Conservation (phyloP, 495 filamentous ascomycete genomes). For the Podospora pseudoanserina region DNA sequence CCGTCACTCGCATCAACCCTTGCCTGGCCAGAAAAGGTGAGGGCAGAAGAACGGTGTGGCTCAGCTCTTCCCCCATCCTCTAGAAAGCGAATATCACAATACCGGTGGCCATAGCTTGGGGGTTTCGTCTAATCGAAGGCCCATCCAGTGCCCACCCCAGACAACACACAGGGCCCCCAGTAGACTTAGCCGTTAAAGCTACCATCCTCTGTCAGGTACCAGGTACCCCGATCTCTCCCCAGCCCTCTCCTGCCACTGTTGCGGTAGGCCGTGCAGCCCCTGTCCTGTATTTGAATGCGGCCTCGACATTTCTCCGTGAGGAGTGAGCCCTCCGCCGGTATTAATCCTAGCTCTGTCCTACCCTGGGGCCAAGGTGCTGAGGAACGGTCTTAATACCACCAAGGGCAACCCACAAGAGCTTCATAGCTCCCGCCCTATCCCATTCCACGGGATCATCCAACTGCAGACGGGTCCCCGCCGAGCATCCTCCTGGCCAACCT, state of each 20-base stretch:
- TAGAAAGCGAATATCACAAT: constrained; percentile 36
- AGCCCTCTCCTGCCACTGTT: constrained; percentile 24
- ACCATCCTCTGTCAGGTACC: constrained; percentile 38
- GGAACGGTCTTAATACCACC: constrained; percentile 43
- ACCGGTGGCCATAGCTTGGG: constrained; percentile 39
- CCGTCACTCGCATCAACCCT: constrained; percentile 32
- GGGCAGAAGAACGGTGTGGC: constrained; percentile 43
- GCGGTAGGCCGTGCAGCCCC: constrained; percentile 41
- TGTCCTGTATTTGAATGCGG: constrained; percentile 45
- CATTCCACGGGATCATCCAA: constrained; percentile 27
- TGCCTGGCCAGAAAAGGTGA: constrained; percentile 14
- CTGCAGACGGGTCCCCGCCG: constrained; percentile 37
- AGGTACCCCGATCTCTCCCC: constrained; percentile 31
- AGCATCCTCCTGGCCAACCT: constrained; percentile 23
- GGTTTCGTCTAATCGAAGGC: constrained; percentile 41
- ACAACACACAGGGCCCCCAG: constrained; percentile 32
- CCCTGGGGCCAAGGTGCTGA: constrained; percentile 42
- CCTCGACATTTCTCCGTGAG: constrained; percentile 48
- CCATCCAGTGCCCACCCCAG: constrained; percentile 19
- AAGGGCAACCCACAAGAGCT: constrained; percentile 38
- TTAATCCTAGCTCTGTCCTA: constrained; percentile 50
- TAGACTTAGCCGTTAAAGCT: constrained; percentile 30
- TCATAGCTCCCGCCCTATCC: constrained; percentile 45
- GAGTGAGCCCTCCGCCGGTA: constrained; percentile 46
- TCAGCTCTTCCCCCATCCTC: constrained; percentile 42